Conservation (phyloP, 2,329 filamentous ascomycete genomes). For the Xylaria arbuscula region DNA sequence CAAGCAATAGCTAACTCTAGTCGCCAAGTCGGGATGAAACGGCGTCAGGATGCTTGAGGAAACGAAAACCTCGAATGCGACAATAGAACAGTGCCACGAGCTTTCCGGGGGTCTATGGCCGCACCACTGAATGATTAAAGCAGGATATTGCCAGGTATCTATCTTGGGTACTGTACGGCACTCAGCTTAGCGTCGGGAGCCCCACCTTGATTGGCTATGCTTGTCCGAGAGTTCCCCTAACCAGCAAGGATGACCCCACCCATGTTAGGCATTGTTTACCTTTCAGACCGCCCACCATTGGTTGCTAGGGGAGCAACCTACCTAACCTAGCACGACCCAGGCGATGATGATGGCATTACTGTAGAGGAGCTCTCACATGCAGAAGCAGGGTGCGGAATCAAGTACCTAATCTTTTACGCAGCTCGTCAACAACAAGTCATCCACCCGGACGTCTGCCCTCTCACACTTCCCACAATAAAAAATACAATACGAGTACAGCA, state of each 20-base stretch:
- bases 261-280: constrained; percentile 45
- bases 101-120: neutral
- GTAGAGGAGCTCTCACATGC: constrained; percentile 27
- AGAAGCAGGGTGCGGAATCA: constrained; percentile 19
- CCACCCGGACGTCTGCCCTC: constrained; percentile 7
- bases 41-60: constrained; percentile 34
- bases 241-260: neutral
- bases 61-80: neutral
- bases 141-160: neutral
- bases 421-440: constrained; percentile 21
- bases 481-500: constrained; percentile 9
- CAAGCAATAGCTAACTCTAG: neutral
- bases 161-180: too few species aligned
- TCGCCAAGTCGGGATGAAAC: constrained; percentile 31
- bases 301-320: constrained; percentile 44
- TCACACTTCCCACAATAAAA: constrained; percentile 17
- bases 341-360: constrained; percentile 28
- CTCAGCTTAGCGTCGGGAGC: neutral
- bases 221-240: neutral
- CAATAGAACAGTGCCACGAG: constrained; percentile 23
- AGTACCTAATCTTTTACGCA: constrained; percentile 10
- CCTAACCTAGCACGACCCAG: constrained; percentile 10
- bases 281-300: constrained; percentile 40
- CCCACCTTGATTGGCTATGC: neutral
- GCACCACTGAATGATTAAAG: neutral